Evolutionary conservation across 164 flowering plant species (phyloP).

Genomic region (Piper betle): DNA sequence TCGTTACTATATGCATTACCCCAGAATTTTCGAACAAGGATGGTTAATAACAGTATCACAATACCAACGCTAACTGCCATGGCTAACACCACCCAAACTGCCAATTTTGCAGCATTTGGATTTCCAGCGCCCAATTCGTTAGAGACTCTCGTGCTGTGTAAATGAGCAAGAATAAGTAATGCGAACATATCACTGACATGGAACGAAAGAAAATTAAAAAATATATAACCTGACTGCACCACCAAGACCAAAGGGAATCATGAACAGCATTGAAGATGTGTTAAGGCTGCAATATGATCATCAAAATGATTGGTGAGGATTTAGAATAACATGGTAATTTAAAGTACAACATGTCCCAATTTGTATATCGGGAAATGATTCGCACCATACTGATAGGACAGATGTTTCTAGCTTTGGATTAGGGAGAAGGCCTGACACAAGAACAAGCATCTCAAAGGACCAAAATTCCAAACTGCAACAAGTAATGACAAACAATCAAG

Average conservation of each 20-base stretch:
- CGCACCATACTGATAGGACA: constrained; percentile 49
- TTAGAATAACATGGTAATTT: not conserved
- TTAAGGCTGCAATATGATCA: constrained; percentile 35
- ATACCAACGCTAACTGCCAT: constrained; percentile 18
- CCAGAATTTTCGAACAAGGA: constrained; percentile 22
- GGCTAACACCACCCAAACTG: constrained; percentile 19
- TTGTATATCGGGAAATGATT: not conserved
- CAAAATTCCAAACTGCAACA: constrained; percentile 43
- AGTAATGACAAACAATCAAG: constrained; percentile 1
- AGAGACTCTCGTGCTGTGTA: constrained; percentile 40
- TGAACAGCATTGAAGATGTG: constrained; percentile 44
- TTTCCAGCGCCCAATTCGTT: constrained; percentile 48
- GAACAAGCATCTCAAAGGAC: constrained; percentile 58
- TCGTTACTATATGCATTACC: constrained; percentile 36
- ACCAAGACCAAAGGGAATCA: constrained; percentile 50
- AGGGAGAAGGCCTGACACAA: constrained; percentile 51
- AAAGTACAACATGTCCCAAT: not conserved
- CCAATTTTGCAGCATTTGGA: constrained; percentile 25
- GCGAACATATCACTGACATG: not conserved
- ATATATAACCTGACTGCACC: constrained; percentile 42
- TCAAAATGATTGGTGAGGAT: not conserved
- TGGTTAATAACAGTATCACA: constrained; percentile 5
- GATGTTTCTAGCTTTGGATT: constrained; percentile 59
- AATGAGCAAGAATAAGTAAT: not conserved
- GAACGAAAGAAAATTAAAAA: not conserved